Percentiles rank a stretch among this genome's conserved stretches.
These are phyloP conservation scores for Senna tora DNA, from an alignment of 306 rosid species.

Conservation along the genomic window DNA sequence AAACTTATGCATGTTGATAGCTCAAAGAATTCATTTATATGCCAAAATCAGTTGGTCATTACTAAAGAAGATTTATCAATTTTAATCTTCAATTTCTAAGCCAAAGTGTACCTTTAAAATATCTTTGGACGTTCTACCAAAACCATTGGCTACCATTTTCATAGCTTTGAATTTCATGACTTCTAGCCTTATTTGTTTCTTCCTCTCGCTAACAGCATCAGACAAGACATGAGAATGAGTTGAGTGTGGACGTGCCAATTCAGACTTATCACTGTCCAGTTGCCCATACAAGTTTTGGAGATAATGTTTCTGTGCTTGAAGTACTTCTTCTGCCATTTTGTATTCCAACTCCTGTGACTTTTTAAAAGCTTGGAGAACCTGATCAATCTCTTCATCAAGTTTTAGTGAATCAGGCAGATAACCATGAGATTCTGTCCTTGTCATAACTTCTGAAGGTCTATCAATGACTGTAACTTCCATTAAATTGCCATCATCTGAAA, in stretches of 20 bases:
- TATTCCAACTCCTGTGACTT: slow-evolving; percentile 62
- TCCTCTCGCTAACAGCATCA: slow-evolving; percentile 46
- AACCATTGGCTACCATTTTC: slow-evolving; percentile 63
- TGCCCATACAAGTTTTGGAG: slow-evolving; percentile 60
- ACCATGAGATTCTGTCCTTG: slow-evolving; percentile 38
- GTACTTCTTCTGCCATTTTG: slow-evolving; percentile 59
- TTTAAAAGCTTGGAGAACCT: slow-evolving; percentile 48
- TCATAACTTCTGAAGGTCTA: slow-evolving; percentile 32
- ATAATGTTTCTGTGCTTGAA: slow-evolving; percentile 52
- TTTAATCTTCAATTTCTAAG: slow-evolving; percentile 46
- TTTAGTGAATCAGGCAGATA: slow-evolving; percentile 42
- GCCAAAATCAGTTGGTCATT: background rate
- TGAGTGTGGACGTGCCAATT: slow-evolving; percentile 39
- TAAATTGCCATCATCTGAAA: slow-evolving; percentile 26
- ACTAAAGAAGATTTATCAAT: background rate
- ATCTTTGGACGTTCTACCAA: slow-evolving; percentile 55
- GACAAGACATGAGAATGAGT: slow-evolving; percentile 40
- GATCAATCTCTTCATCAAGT: slow-evolving; percentile 55
- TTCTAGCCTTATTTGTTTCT: slow-evolving; percentile 56
- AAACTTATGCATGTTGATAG: background rate
- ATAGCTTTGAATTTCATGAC: slow-evolving; percentile 56
- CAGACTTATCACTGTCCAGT: slow-evolving; percentile 56
- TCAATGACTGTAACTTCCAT: slow-evolving; percentile 28
- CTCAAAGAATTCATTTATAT: slow-evolving; percentile 13
- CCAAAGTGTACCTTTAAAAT: slow-evolving; percentile 57